Base-by-base conservation (phyloP, 306 rosid species). In the Sicyos baderoa region DNA sequence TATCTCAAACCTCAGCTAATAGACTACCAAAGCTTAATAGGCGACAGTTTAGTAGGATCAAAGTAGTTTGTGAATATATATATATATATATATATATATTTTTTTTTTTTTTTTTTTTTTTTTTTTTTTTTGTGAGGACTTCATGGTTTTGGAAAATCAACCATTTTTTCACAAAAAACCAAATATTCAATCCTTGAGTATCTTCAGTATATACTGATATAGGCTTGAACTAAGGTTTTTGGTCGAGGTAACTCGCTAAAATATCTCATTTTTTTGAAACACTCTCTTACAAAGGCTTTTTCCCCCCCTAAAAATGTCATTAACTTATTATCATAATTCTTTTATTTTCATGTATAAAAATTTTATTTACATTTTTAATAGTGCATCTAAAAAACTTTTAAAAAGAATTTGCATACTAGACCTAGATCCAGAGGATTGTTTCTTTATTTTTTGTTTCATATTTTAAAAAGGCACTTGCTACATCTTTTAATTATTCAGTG, bases 201-300 rank as follows among this genome's bases (percentile, higher is more conserved):
- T 44, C 27, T 57, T 25, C 11, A 6, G 4, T 15, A 25, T 57
- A 29, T 15, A 22, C 66, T 59, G 6, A 32, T 37, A 16, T 60
- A 37, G 50, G 16, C 68, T 35, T 8, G 66, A 61, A 61, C 23
- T 61, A n/a, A 32, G 53, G 70, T 12, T 42, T 63, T 63, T 63
- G 70, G 51, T 61, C 15, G n/a, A 61, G 15, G 25, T 17, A 61
- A 61, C 68, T 35, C 9, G 8, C 40, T 37, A 17, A 37, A 61
- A 32, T 57, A 14, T 58, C 64, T 44, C 3, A 22, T 32, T 60
- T n/a, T 60, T 3, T 32, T 13, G 9, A 7, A 32, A 35, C 21
- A 5, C 4, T 60, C 48, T 60, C 22, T 60, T 54, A 9, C 48
- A 4, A 60, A 9, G 32, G 66, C 23, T 4, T 3, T 60, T 7